phyloP scores from a whole-genome alignment of 2,329 filamentous ascomycete species.

The Fusarium anguioides region DNA sequence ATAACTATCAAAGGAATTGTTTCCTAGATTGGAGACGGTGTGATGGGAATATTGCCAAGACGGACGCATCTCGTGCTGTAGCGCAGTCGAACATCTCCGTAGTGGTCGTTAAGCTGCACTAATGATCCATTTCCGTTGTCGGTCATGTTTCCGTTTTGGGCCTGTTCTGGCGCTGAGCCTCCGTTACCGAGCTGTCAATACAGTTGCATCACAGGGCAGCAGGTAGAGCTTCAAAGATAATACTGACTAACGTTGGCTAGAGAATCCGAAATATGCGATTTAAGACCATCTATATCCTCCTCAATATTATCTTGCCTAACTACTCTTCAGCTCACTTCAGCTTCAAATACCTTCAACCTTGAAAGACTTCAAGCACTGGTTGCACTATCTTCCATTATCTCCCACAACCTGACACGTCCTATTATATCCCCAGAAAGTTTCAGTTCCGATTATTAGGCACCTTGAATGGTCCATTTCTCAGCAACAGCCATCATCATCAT shows the following conservation, averaged over 20 bases:
- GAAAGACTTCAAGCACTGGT: constrained; percentile 19
- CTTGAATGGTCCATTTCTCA: constrained; percentile 24
- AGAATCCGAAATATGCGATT: constrained; percentile 8
- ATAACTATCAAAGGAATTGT: constrained; percentile 22
- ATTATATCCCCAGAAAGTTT: constrained; percentile 16
- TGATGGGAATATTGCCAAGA: constrained; percentile 27
- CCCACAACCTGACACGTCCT: not conserved
- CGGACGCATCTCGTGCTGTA: constrained; percentile 28
- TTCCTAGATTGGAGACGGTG: constrained; percentile 28
- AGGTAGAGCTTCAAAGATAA: constrained; percentile 8
- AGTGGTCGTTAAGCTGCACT: constrained; percentile 33
- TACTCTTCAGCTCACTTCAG: not conserved
- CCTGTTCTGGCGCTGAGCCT: constrained; percentile 34
- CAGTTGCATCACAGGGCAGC: constrained; percentile 13
- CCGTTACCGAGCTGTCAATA: constrained; percentile 35
- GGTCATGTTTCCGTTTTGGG: constrained; percentile 36
- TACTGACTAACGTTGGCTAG: not conserved
- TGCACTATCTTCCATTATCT: constrained; percentile 10
- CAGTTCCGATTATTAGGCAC: not conserved
- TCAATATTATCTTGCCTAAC: not conserved
- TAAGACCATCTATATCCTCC: constrained; percentile 24
- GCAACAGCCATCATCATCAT: constrained; percentile 8
- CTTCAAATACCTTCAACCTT: not conserved
- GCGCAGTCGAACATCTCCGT: constrained; percentile 33
- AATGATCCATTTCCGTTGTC: constrained; percentile 27